These are phyloP conservation scores for Aspergillus mulundensis DNA, from an alignment of 495 filamentous ascomycete genomes.

Conservation along the genomic window DNA sequence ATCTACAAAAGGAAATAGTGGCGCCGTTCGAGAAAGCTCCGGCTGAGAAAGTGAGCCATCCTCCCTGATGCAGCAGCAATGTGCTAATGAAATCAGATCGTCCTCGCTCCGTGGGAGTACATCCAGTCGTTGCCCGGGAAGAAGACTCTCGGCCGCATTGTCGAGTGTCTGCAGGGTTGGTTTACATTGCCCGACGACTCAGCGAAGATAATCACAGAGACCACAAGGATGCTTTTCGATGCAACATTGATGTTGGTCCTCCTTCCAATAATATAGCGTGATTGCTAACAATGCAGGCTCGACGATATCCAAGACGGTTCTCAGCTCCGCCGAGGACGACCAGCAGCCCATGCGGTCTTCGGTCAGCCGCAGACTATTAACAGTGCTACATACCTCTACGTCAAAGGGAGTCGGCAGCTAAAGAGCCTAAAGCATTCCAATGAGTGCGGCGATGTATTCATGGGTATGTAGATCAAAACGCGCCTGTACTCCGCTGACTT, in stretches of 20 bases:
- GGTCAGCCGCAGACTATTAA: constrained; percentile 85
- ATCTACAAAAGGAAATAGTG: not conserved
- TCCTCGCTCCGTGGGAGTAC: constrained; percentile 1
- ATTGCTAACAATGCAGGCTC: constrained; percentile 4
- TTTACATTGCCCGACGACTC: not conserved
- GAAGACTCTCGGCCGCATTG: not conserved
- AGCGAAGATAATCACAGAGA: not conserved
- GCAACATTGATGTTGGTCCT: not conserved
- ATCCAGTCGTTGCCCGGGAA: not conserved
- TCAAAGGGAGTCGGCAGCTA: not conserved
- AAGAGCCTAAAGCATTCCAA: not conserved
- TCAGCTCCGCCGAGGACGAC: constrained; percentile 66
- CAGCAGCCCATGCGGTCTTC: constrained; percentile 79
- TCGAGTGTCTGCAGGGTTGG: not conserved
- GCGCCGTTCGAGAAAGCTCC: constrained; percentile 1
- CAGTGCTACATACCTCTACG: constrained; percentile 68
- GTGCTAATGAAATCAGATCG: not conserved
- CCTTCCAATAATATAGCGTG: not conserved
- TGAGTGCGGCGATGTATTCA: not conserved
- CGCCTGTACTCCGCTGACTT: too few relatives aligned
- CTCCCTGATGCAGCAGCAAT: not conserved
- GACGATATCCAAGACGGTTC: constrained; percentile 58
- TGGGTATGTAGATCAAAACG: not conserved
- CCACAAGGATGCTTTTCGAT: not conserved
- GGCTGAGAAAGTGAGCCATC: not conserved